Conservation (phyloP, 2,329 filamentous ascomycete genomes). For the Trichoderma citrinoviride region DNA sequence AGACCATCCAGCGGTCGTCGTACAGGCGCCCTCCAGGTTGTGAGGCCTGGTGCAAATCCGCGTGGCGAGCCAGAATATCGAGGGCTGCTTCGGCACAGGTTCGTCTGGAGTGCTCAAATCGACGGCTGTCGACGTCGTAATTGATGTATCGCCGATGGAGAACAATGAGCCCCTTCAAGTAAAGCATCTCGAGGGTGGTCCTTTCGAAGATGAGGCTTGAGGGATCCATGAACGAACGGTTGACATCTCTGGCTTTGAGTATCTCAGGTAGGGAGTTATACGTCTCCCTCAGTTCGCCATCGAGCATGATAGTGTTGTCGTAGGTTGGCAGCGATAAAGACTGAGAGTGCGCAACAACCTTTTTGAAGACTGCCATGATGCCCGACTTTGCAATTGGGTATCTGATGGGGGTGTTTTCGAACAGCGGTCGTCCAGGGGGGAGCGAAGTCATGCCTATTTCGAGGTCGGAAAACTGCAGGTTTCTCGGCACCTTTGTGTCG, state of each 20-base stretch:
- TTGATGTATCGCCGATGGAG: slow-evolving; percentile 1
- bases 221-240: background rate
- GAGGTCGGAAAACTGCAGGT: slow-evolving; percentile 3
- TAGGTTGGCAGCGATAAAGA: background rate
- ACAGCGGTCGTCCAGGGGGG: background rate
- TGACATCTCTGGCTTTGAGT: background rate
- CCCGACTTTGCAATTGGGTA: slow-evolving; percentile 8
- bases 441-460: background rate
- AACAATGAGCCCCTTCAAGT: slow-evolving; percentile 3
- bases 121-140: background rate
- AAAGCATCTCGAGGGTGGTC: background rate
- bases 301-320: background rate
- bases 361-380: slow-evolving; percentile 5
- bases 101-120: slow-evolving; percentile 4
- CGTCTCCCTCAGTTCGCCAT: background rate
- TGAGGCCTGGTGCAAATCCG: background rate
- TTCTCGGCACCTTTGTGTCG: slow-evolving; percentile 12
- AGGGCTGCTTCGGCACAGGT: slow-evolving; percentile 6
- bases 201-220: slow-evolving; percentile 1
- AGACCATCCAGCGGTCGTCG: slow-evolving; percentile 1
- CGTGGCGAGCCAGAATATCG: slow-evolving; percentile 2
- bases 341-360: slow-evolving; percentile 7
- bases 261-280: background rate
- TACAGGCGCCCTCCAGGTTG: slow-evolving; percentile 4
- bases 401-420: background rate